Conservation (phyloP, 2,329 filamentous ascomycete genomes). For the Penicillium decumbens region DNA sequence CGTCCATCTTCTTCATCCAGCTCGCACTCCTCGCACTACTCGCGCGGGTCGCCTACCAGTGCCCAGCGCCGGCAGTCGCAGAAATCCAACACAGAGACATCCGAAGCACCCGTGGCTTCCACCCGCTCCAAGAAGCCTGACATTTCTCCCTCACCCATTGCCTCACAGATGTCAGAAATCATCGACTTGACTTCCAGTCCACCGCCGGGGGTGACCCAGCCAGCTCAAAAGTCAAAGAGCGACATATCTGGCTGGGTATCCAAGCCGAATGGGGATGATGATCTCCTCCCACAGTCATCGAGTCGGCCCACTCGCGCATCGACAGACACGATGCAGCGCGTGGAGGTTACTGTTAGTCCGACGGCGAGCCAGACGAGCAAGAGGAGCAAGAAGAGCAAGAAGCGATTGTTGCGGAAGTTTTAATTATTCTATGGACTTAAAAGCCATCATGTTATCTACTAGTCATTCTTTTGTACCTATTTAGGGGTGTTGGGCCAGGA, state of each 20-base stretch:
- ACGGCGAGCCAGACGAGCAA: conserved; percentile 12
- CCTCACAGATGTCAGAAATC: conserved; percentile 15
- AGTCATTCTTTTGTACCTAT: neutral
- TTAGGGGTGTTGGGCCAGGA: neutral
- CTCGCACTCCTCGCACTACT: conserved; percentile 14
- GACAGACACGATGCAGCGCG: conserved; percentile 9
- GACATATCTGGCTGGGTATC: neutral
- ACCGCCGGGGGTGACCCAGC: neutral
- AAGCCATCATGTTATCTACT: neutral
- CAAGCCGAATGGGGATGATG: neutral
- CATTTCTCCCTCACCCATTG: conserved; percentile 6
- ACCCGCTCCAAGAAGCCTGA: conserved; percentile 10
- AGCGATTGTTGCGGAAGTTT: conserved; percentile 8
- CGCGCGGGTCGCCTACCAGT: conserved; percentile 8
- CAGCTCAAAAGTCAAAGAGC: neutral
- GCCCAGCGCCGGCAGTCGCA: conserved; percentile 7
- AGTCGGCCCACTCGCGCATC: conserved; percentile 22
- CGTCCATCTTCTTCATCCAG: conserved; percentile 7
- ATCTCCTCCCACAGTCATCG: conserved; percentile 15
- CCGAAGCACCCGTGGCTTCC: conserved; percentile 6
- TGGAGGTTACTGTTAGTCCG: conserved; percentile 21
- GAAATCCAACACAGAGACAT: neutral
- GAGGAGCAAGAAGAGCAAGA: conserved; percentile 17
- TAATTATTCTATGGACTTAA: neutral
- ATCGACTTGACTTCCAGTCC: conserved; percentile 19